These are phyloP conservation scores for Aspergillus tubingensis DNA, from an alignment of 2,329 filamentous ascomycete genomes.

Conservation along the genomic window DNA sequence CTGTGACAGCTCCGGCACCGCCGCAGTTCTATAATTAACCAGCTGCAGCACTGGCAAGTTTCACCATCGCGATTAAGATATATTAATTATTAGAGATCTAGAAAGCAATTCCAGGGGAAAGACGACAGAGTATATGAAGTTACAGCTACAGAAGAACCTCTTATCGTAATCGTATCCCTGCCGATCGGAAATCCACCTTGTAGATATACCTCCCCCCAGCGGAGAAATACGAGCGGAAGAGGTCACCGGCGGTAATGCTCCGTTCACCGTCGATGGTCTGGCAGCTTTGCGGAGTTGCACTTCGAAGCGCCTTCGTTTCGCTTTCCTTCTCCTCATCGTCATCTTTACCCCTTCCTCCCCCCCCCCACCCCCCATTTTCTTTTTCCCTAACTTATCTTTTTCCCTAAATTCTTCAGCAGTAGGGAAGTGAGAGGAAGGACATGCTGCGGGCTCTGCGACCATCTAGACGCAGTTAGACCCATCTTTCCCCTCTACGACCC, in stretches of 20 bases:
- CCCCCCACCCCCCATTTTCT: background rate
- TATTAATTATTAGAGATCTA: background rate
- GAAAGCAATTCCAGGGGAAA: background rate
- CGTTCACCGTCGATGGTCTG: background rate
- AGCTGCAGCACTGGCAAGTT: background rate
- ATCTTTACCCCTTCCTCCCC: background rate
- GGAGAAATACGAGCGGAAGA: constrained; percentile 1
- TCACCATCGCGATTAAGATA: background rate
- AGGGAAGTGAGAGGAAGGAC: background rate
- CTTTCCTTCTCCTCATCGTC: constrained; percentile 8
- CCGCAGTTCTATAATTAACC: background rate
- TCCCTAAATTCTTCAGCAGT: background rate
- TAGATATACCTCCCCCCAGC: background rate
- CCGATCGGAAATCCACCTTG: background rate
- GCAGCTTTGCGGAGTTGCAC: constrained; percentile 2
- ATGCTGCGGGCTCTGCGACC: constrained; percentile 13
- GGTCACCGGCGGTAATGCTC: background rate
- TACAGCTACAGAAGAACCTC: background rate
- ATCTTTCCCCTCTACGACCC: constrained; percentile 5
- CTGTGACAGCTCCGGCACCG: background rate
- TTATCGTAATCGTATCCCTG: background rate
- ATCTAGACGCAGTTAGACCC: background rate
- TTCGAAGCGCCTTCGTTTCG: constrained; percentile 1
- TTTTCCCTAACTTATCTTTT: background rate
- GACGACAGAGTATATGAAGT: background rate